Conservation (phyloP, 2,329 filamentous ascomycete species). For the Penicillium sp. region DNA sequence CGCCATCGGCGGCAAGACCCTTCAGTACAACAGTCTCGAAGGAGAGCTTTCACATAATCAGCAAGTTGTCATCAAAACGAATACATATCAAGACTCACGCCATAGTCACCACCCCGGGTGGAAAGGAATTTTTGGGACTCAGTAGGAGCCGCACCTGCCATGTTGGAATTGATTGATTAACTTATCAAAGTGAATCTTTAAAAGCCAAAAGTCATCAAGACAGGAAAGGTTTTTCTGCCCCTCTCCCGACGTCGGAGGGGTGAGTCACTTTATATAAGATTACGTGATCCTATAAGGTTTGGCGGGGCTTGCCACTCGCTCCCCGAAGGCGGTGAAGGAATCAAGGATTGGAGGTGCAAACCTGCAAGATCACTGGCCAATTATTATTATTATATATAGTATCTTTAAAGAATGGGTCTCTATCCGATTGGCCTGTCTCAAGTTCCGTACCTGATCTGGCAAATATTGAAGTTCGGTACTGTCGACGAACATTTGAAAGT, state of each 20-base stretch:
- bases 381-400: no score
- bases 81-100: constrained; percentile 22
- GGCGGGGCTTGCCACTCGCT: neutral
- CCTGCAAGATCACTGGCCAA: neutral
- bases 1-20: constrained; percentile 80
- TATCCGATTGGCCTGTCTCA: no score
- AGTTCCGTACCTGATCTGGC: no score
- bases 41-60: constrained; percentile 9
- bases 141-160: constrained; percentile 26
- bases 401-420: no score
- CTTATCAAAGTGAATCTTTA: neutral
- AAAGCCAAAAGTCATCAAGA: neutral
- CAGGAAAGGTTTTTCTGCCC: neutral
- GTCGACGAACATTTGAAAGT: neutral
- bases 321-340: neutral
- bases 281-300: neutral
- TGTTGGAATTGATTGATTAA: neutral
- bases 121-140: constrained; percentile 34
- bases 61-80: neutral
- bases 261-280: neutral
- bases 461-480: no score
- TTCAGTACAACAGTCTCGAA: constrained; percentile 92
- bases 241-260: neutral
- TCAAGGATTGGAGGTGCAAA: neutral
- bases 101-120: constrained; percentile 34